These are phyloP conservation scores for Lithospermum erythrorhizon DNA, from an alignment of 257 asterid species.

Conservation along the genomic window DNA sequence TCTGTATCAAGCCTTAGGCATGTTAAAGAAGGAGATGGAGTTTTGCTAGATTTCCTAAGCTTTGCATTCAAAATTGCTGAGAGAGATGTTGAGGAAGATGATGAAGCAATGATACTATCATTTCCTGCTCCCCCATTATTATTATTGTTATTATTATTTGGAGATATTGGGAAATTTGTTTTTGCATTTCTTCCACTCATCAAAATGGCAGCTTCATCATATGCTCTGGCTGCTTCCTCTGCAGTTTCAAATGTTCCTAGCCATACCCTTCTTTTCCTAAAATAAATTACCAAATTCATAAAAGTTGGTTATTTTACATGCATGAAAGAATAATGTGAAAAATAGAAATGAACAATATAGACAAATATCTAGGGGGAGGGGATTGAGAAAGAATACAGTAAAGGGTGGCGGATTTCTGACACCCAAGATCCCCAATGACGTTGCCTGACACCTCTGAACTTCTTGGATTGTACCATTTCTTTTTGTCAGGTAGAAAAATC, in stretches of 20 bases:
- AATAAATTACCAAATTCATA: background rate
- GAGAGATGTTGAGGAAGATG: slow-evolving; percentile 14
- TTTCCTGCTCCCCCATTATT: background rate
- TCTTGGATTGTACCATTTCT: slow-evolving; percentile 39
- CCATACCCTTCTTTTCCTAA: slow-evolving; percentile 56
- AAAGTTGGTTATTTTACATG: background rate
- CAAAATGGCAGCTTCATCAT: slow-evolving; percentile 46
- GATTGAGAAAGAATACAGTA: slow-evolving; percentile 20
- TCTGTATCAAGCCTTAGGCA: slow-evolving; percentile 51
- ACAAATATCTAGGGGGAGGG: background rate
- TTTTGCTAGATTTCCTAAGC: slow-evolving; percentile 31
- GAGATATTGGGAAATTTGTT: slow-evolving; percentile 39
- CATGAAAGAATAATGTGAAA: background rate
- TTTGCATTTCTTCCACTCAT: slow-evolving; percentile 54
- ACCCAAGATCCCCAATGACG: slow-evolving; percentile 75
- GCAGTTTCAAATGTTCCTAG: slow-evolving; percentile 52
- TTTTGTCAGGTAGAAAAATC: slow-evolving; percentile 10
- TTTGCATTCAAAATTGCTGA: slow-evolving; percentile 33
- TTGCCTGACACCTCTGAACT: slow-evolving; percentile 62
- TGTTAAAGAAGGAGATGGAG: slow-evolving; percentile 43
- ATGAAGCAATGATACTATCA: background rate
- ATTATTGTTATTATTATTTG: slow-evolving; percentile 1
- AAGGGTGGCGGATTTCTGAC: slow-evolving; percentile 58
- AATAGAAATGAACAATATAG: background rate
- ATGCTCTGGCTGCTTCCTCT: slow-evolving; percentile 50